Conservation (phyloP, 352 stramenopile genomes). For the Globisporangium spiculum region DNA sequence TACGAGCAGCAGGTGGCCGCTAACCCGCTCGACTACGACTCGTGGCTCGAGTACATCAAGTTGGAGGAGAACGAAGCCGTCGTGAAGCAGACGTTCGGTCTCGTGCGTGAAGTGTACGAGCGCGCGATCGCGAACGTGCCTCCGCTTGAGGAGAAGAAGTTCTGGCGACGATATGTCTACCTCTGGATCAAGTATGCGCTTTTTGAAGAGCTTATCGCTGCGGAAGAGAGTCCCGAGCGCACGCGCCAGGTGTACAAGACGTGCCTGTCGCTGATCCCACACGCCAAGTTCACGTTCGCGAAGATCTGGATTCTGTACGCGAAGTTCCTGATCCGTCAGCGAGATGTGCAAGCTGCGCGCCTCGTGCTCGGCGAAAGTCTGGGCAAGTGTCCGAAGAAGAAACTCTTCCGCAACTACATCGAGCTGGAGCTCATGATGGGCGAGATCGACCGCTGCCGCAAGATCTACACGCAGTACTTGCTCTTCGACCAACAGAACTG, state of each 20-base stretch:
- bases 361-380: slow-evolving; percentile 94
- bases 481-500: slow-evolving; percentile 89
- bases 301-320: slow-evolving; percentile 99
- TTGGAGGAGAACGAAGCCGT: slow-evolving; percentile 93
- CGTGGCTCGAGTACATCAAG: slow-evolving; percentile 99
- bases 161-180: slow-evolving; percentile 99
- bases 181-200: slow-evolving; percentile 99
- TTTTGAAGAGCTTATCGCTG: slow-evolving; percentile 94
- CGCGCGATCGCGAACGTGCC: slow-evolving; percentile 93
- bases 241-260: slow-evolving; percentile 94
- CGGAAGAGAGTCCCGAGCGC: slow-evolving; percentile 50
- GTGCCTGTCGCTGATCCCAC: slow-evolving; percentile 93
- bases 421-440: slow-evolving; percentile 97
- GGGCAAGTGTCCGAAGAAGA: slow-evolving; percentile 91
- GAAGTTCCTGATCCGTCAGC: slow-evolving; percentile 95
- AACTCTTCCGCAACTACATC: slow-evolving; percentile 93
- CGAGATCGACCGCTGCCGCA: slow-evolving; percentile 96
- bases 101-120: slow-evolving; percentile 95
- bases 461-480: slow-evolving; percentile 86
- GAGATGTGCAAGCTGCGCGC: slow-evolving; percentile 90
- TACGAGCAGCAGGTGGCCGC: slow-evolving; percentile 92
- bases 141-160: slow-evolving; percentile 94
- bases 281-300: slow-evolving; percentile 96
- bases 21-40: slow-evolving; percentile 96
- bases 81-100: slow-evolving; percentile 41